Percentiles rank a stretch among this genome's conserved stretches.
Conservation (phyloP, 257 asterid species). For the Phtheirospermum japonicum region DNA sequence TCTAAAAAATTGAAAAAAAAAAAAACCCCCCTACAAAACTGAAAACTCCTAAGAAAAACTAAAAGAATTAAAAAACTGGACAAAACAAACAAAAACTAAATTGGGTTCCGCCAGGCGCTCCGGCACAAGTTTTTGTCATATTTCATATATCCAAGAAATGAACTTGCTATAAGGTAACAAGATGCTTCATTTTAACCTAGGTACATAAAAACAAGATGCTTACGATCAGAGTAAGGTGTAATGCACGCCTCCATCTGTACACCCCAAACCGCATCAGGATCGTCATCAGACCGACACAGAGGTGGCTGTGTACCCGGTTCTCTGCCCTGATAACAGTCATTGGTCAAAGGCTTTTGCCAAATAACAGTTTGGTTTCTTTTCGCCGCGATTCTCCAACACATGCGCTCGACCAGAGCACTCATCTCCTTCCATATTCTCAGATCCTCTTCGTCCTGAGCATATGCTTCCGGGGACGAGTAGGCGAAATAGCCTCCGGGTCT, state of each 20-base stretch:
- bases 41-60: too few relatives aligned
- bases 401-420: constrained; percentile 79
- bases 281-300: constrained; percentile 67
- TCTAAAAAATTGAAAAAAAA: too few relatives aligned
- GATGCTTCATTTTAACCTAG: too few relatives aligned
- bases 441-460: constrained; percentile 86
- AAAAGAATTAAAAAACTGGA: too few relatives aligned
- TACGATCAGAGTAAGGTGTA: constrained; percentile 82
- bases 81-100: too few relatives aligned
- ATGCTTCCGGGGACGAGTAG: constrained; percentile 87
- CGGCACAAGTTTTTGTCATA: too few relatives aligned
- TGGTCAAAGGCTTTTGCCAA: constrained; percentile 83
- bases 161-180: too few relatives aligned
- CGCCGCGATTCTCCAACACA: constrained; percentile 81
- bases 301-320: constrained; percentile 71
- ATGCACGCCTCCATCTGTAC: constrained; percentile 82
- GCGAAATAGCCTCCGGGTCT: constrained; percentile 93
- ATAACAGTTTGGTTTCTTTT: constrained; percentile 81
- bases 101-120: too few relatives aligned
- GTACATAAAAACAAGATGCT: constrained; percentile 29
- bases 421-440: constrained; percentile 68
- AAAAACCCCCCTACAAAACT: too few relatives aligned
- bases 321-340: constrained; percentile 63
- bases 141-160: too few relatives aligned
- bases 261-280: constrained; percentile 87